Conservation (phyloP, 768 basidiomycete species). For the Collybia mongolica region DNA sequence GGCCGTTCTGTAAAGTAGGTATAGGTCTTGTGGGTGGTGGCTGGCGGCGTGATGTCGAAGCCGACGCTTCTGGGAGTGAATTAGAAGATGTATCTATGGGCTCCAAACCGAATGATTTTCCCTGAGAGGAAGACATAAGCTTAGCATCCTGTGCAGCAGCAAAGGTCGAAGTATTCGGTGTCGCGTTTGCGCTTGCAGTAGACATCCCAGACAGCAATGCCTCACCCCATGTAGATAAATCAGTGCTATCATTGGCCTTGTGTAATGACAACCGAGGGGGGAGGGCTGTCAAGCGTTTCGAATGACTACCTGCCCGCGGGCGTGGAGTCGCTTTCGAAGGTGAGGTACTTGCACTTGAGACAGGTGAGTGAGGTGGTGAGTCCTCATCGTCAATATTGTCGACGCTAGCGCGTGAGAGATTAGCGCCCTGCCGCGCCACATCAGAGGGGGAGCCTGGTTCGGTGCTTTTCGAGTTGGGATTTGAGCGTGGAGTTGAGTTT, state of each 20-base stretch:
- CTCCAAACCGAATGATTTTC: not conserved
- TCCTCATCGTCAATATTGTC: conserved; percentile 2
- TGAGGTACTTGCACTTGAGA: conserved; percentile 3
- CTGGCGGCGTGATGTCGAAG: conserved; percentile 1
- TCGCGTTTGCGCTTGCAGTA: conserved; percentile 5
- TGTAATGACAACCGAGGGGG: conserved; percentile 61
- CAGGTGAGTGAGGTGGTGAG: not conserved
- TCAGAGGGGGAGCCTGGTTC: not conserved
- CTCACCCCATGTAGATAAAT: conserved; percentile 54
- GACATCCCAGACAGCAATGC: conserved; percentile 55
- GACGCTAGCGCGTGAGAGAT: conserved; percentile 3
- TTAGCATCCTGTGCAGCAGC: conserved; percentile 13
- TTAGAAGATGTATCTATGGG: not conserved
- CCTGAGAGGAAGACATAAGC: not conserved
- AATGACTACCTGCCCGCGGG: conserved; percentile 5
- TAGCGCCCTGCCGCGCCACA: not conserved
- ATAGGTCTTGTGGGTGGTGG: conserved; percentile 14
- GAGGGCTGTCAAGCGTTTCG: conserved; percentile 26
- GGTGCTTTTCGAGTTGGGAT: not conserved
- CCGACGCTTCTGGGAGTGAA: not conserved
- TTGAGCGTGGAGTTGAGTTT: conserved; percentile 7
- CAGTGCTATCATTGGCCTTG: conserved; percentile 37
- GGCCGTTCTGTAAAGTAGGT: conserved; percentile 16
- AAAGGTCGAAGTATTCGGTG: conserved; percentile 12
- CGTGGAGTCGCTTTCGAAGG: conserved; percentile 1